These are phyloP conservation scores for Jimgerdemannia lactiflua DNA, from an alignment of 192 early-diverging fungal species.

Conservation along the genomic window DNA sequence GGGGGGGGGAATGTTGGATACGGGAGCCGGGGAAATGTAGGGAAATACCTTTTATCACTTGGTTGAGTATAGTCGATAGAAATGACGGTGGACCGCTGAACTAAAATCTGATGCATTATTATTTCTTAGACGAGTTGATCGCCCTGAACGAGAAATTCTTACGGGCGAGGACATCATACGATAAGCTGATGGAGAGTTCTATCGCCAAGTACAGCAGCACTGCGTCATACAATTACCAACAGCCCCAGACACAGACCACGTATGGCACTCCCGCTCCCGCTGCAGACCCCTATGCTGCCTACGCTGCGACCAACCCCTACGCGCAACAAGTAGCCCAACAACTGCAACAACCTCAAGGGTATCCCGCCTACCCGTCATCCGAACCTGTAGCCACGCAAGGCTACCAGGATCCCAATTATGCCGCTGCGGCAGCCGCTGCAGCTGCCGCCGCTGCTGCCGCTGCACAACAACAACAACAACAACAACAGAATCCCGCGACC, in stretches of 20 bases:
- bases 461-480: constrained; percentile 19
- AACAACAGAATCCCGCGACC: constrained; percentile 8
- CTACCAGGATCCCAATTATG: background rate
- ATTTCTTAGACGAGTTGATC: constrained; percentile 64
- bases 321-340: constrained; percentile 1
- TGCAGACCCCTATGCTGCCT: background rate
- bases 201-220: constrained; percentile 55
- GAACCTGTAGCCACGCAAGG: constrained; percentile 14
- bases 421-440: constrained; percentile 3
- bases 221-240: constrained; percentile 6
- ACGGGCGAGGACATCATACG: constrained; percentile 69
- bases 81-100: too few species aligned
- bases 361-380: constrained; percentile 11
- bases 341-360: constrained; percentile 20
- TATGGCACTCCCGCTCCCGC: constrained; percentile 14
- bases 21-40: too few species aligned
- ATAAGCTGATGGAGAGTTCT: constrained; percentile 64
- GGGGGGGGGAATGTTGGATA: background rate
- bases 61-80: too few species aligned
- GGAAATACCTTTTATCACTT: too few species aligned
- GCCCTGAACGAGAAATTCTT: constrained; percentile 71
- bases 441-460: constrained; percentile 7
- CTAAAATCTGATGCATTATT: background rate
- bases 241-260: background rate
- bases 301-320: constrained; percentile 21